Base-by-base conservation (phyloP, 495 filamentous ascomycete species). In the Chaetomium tenue region DNA sequence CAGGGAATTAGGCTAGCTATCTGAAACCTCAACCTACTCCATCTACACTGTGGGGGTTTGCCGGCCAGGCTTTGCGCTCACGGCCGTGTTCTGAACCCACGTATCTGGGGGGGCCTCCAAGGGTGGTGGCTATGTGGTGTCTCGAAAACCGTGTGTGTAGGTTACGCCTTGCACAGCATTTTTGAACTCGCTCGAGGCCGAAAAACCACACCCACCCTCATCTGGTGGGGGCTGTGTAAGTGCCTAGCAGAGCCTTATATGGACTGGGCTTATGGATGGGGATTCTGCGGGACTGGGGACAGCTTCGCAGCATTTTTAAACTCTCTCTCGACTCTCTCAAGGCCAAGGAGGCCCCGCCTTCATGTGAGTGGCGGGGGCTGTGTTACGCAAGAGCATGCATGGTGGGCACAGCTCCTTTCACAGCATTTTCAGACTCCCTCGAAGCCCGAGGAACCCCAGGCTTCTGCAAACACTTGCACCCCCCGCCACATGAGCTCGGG, bases 401-500 rank as follows among this genome's bases (percentile, higher is more conserved):
- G n/a, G n/a, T n/a, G n/a, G n/a, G 11, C 33, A 11, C 33, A 37
- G 33, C 2, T 48, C 5, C 15, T 23, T 48, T 50, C 47, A 20
- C 47, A 50, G 47, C 47, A 50, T 50, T 50, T 50, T 50, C 18
- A 50, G 23, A 50, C 47, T 50, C 9, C 11, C 47, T 50, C 47
- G 47, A 50, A 20, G 47, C 47, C 47, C n/a, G n/a, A n/a, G n/a
- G n/a, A n/a, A n/a, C n/a, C n/a, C n/a, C n/a, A n/a, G n/a, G n/a
- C n/a, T n/a, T n/a, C n/a, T n/a, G n/a, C n/a, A n/a, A n/a, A n/a
- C n/a, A n/a, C n/a, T 46, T 46, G 12, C 42, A 50, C 47, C 42
- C 42, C 11, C 42, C 42, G 42, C 42, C 42, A 46, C 42, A 46
- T 46, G 9, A n/a, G 33, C 5, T 5, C 33, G 33, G 33, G 33